Base-by-base conservation (phyloP, 2,329 filamentous ascomycete genomes). In the Cladosporium sp. region DNA sequence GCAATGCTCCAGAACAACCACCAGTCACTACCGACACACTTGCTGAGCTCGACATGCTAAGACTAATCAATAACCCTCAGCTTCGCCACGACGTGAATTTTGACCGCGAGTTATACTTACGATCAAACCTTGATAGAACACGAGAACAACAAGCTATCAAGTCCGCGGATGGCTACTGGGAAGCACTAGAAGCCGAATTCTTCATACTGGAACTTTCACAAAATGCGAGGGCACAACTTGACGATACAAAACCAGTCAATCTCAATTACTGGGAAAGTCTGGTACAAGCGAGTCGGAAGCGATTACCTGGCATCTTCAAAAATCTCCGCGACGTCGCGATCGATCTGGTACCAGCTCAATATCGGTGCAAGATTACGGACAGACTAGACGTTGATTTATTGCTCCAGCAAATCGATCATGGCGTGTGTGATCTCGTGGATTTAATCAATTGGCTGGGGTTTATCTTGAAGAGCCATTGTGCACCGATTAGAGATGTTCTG, bases 51-150 rank as follows among this genome's bases (percentile, higher is more conserved):
- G 94, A 98, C 74, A 90, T 97, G 32, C 88, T 88, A 67, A 92
- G 92, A 75, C 97, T 98, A 72, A 91, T 89, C 76, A 85, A 84
- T 71, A 90, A 91, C 75, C 86, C 88, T 51, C 95, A 95, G 75
- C 82, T 98, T 52, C 87, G 94, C 26, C 93, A 97, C 78, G 94
- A 99, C 74, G 92, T 97, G 74, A 97, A 97, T 78, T 98, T 96
- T 74, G 93, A 98, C 74, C 90, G 91, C 2, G 92, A 97, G 71
- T 84, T 98, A 41, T 92, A 96, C 78, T 98, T 98, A 78, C 84
- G 93, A 74, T 93, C 93, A 1, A 96, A 97, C 70, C 81, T 96
- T 4, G 92, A 97, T 69, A 93, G 94, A 1, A 88, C 90, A 67
- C 95, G 94, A 78, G 93, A 92, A 26, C 85, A 87, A 74, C 87